A percentile compares a stretch with the other conserved stretches of the same genome.
Evolutionary conservation across 75 land plant genomes (phyloP).

Genomic region (Cryptomeria japonica): DNA sequence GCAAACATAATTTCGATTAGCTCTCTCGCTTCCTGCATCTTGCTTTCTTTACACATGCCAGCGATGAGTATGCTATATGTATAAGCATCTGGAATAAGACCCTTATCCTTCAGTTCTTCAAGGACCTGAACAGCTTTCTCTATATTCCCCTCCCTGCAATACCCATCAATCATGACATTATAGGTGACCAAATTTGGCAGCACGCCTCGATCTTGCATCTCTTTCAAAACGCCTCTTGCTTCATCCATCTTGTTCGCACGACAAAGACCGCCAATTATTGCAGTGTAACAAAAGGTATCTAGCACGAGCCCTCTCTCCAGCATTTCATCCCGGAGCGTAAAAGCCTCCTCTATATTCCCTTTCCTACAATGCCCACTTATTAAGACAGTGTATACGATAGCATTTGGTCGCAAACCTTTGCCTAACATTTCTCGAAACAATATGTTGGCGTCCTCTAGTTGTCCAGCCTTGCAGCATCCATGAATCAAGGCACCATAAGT

Average conservation of each 20-base stretch:
- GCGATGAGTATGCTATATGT: slow-evolving; percentile 59
- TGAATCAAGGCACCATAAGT: slow-evolving; percentile 74
- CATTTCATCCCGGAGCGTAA: slow-evolving; percentile 61
- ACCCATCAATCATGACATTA: slow-evolving; percentile 73
- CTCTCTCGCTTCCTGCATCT: slow-evolving; percentile 51
- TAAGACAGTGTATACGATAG: slow-evolving; percentile 47
- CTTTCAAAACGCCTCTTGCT: slow-evolving; percentile 49
- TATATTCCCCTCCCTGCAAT: slow-evolving; percentile 44
- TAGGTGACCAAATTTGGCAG: slow-evolving; percentile 63
- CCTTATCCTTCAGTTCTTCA: slow-evolving; percentile 55
- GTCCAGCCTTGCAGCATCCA: slow-evolving; percentile 66
- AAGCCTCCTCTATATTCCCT: slow-evolving; percentile 45
- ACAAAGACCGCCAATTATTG: slow-evolving; percentile 65
- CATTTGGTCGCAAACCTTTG: slow-evolving; percentile 62
- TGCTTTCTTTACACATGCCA: slow-evolving; percentile 66
- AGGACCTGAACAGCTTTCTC: slow-evolving; percentile 44
- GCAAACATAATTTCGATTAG: slow-evolving; percentile 57
- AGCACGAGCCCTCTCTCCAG: slow-evolving; percentile 42
- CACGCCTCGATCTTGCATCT: slow-evolving; percentile 42
- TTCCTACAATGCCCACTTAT: slow-evolving; percentile 64
- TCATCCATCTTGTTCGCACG: slow-evolving; percentile 49
- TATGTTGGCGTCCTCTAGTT: slow-evolving; percentile 48
- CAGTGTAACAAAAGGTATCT: slow-evolving; percentile 54
- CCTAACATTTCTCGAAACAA: slow-evolving; percentile 53
- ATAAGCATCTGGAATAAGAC: slow-evolving; percentile 57